Base-by-base conservation (phyloP, 2,329 filamentous ascomycete species). In the Ophiostoma sp. region DNA sequence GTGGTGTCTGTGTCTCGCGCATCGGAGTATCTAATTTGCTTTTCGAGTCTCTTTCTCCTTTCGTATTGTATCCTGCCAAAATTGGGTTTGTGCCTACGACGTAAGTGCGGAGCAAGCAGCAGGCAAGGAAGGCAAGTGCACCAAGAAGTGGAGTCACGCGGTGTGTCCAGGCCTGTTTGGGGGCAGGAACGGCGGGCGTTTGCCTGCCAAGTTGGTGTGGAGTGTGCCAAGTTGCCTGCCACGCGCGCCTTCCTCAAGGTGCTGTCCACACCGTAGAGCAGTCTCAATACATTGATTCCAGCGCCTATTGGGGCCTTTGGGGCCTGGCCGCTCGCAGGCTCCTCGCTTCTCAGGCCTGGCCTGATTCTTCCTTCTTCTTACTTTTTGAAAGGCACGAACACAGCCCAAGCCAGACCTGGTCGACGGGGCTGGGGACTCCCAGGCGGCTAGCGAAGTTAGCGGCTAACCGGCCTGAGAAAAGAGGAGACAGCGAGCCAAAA, bases 31-130 rank as follows among this genome's bases (percentile, higher is more conserved):
- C 45, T 68, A 68, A 52, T 69, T 52, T 69, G 64, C 64, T 33
- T 33, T 8, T 52, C 28, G 19, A 52, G 19, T 3, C 11, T 55
- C 17, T 52, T 33, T 22, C 25, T 36, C 31, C 19, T 36, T 25
- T 68, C 63, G 31, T 45, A 9, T 39, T 33, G 19, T 39, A 33
- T 36, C 57, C 22, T 66, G 61, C 15, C 36, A 63, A 25, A 45
- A 25, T 45, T 45, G 36, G 61, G n/a, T 64, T 64, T 28, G 61
- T 28, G 42, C 42, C 63, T 69, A 50, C 64, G 64, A 69, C 66
- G 28, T 55, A 69, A 69, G 66, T 69, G 66, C 66, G 66, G 66
- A 69, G 66, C 39, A 68, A 31, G 63, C 64, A 68, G 64, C 42
- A 50, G 64, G 57, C 57, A 61, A 36, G 28, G 33, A 64, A 64